Base-by-base conservation (phyloP, 306 rosid species). In the Hippophae gyantsensis region DNA sequence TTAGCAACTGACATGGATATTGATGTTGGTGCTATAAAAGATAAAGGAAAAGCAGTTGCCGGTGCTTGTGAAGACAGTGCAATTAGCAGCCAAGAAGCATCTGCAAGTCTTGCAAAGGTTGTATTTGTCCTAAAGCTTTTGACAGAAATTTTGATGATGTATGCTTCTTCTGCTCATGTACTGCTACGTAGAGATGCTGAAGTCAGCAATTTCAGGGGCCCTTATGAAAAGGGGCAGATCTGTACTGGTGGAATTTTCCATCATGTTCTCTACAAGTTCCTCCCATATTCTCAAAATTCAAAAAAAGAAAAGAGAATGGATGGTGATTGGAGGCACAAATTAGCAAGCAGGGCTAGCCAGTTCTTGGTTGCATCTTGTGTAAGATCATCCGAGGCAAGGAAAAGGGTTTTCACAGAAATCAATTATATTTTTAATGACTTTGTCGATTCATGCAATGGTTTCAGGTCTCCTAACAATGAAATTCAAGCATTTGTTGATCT, bases 241-340 rank as follows among this genome's bases (percentile, higher is more conserved):
- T 68, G 71, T 73, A 67, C 58, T 2, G 87, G 87, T 64, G 97
- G 94, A 74, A 85, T 87, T 61, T 87, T 90, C 73, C 76, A 76
- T 71, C 90, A 90, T 64, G 81, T 87, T 74, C 90, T 90, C 62
- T 86, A 84, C 52, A 84, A 83, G 67, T 83, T 87, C 61, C 84
- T 87, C 65, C 89, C 93, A 61, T 72, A 65, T 62, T 77, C 81
- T 52, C 81, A 87, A 55, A 83, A 77, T 69, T 72, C 78, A 42
- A 87, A 81, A 65, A 90, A 79, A 75, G 97, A 90, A 69, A 90
- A 90, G 84, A 85, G 78, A 83, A 56, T 53, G 58, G 97, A 90
- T 65, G 89, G 89, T 66, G 95, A 87, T 72, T 90, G 97, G 97
- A 85, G 87, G 83, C 97, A 90, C 81, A 90, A 90, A 74, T 78